These are phyloP conservation scores for Naegleria lovaniensis DNA, from an alignment of 208 protist species.

Conservation along the genomic window DNA sequence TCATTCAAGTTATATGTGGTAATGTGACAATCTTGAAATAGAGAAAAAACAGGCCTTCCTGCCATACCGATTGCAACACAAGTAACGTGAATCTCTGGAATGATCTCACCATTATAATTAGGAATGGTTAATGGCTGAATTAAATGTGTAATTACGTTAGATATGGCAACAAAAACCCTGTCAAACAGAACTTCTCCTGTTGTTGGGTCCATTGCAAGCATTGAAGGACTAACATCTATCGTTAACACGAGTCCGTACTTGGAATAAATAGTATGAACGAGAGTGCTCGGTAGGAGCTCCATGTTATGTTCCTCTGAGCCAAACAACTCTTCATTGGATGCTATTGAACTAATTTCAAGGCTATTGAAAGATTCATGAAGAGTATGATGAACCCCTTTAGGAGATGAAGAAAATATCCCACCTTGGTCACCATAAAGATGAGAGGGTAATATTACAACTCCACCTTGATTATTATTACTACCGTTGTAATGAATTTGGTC, in stretches of 20 bases:
- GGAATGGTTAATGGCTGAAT: not conserved
- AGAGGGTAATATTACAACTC: not conserved
- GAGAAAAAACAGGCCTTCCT: not conserved
- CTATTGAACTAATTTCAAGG: not conserved
- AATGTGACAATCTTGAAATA: conserved; percentile 5
- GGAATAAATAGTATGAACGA: conserved; percentile 5
- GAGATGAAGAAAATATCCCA: not conserved
- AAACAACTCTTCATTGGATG: not conserved
- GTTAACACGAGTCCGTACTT: conserved; percentile 10
- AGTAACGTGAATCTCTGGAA: not conserved
- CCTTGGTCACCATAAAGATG: not conserved
- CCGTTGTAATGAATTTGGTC: not conserved
- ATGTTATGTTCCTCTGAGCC: not conserved
- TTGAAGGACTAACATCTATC: not conserved
- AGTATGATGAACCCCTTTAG: not conserved
- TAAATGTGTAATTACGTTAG: not conserved
- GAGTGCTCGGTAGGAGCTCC: not conserved
- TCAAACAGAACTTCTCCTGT: conserved; percentile 20
- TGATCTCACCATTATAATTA: not conserved
- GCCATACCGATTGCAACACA: not conserved
- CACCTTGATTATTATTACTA: not conserved
- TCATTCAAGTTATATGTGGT: not conserved
- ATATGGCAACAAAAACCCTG: not conserved
- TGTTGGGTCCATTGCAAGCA: not conserved
- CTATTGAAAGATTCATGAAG: not conserved